These are phyloP conservation scores for Wallacemonas sp. DNA, from an alignment of 208 protist species.

Conservation along the genomic window DNA sequence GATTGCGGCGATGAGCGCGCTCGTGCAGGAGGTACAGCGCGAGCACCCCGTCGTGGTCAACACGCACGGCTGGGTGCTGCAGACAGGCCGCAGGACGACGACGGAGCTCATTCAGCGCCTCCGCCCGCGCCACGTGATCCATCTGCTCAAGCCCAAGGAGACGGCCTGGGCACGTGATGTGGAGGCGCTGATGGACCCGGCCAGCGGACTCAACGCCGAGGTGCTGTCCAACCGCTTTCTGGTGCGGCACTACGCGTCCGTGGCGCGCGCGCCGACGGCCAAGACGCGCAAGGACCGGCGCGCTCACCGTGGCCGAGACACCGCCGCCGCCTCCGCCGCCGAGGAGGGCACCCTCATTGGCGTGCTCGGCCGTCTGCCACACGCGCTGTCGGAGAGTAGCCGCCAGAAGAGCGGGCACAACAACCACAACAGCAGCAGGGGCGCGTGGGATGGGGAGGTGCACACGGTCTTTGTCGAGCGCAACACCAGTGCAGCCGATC, in stretches of 20 bases:
- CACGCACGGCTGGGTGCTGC: slow-evolving; percentile 91
- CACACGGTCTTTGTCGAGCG: slow-evolving; percentile 47
- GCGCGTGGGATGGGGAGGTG: slow-evolving; percentile 33
- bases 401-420: neutral
- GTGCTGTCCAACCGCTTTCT: slow-evolving; percentile 71
- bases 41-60: slow-evolving; percentile 82
- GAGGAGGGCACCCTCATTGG: neutral
- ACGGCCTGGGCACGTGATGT: slow-evolving; percentile 49
- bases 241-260: slow-evolving; percentile 26
- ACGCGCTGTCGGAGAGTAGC: slow-evolving; percentile 19
- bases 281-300: too few relatives aligned
- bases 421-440: too few relatives aligned
- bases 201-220: slow-evolving; percentile 64
- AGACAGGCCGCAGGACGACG: slow-evolving; percentile 75
- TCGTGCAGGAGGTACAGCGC: slow-evolving; percentile 30
- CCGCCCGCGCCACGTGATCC: slow-evolving; percentile 70
- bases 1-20: slow-evolving; percentile 43
- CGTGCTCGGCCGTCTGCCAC: slow-evolving; percentile 45
- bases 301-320: too few relatives aligned
- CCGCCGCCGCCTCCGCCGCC: too few relatives aligned
- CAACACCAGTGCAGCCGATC: slow-evolving; percentile 20
- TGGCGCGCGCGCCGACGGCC: too few relatives aligned
- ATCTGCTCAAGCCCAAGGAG: slow-evolving; percentile 53
- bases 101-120: slow-evolving; percentile 77
- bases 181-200: slow-evolving; percentile 40